Percentiles rank a stretch among this genome's conserved stretches.
phyloP scores from a whole-genome alignment of 495 filamentous ascomycete species.

The Polyplosphaeria fusca region DNA sequence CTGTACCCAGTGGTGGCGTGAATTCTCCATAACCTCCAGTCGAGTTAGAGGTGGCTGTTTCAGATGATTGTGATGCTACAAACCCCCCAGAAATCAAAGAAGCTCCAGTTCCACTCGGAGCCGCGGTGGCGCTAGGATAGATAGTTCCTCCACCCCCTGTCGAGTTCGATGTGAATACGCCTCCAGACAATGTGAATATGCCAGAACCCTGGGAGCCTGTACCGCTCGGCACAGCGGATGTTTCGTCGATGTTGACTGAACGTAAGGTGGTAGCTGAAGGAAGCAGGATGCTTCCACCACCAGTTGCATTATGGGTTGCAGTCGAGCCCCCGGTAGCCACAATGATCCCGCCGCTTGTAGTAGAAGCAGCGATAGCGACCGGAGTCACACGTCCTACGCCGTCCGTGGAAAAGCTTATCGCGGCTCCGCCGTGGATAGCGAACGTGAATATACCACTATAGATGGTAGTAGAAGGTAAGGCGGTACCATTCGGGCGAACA shows the following conservation, averaged over 20 bases:
- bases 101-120: too few relatives aligned
- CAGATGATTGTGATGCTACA: too few relatives aligned
- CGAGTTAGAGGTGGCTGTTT: too few relatives aligned
- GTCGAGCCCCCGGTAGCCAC: background rate
- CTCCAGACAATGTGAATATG: background rate
- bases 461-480: constrained; percentile 24
- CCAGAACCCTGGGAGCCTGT: background rate
- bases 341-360: background rate
- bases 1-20: too few relatives aligned
- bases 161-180: background rate
- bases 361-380: constrained; percentile 4
- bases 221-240: background rate
- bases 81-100: too few relatives aligned
- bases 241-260: too few relatives aligned
- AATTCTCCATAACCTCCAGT: too few relatives aligned
- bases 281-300: background rate
- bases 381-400: background rate
- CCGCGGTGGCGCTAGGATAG: too few relatives aligned
- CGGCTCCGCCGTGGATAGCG: constrained; percentile 8
- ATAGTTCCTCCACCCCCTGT: constrained; percentile 1
- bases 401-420: constrained; percentile 1
- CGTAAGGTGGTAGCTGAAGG: too few relatives aligned
- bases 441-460: constrained; percentile 1
- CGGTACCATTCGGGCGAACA: too few relatives aligned
- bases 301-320: background rate